Evolutionary conservation across 768 basidiomycete genomes (phyloP).

Genomic region (Scleroderma citrinum): DNA sequence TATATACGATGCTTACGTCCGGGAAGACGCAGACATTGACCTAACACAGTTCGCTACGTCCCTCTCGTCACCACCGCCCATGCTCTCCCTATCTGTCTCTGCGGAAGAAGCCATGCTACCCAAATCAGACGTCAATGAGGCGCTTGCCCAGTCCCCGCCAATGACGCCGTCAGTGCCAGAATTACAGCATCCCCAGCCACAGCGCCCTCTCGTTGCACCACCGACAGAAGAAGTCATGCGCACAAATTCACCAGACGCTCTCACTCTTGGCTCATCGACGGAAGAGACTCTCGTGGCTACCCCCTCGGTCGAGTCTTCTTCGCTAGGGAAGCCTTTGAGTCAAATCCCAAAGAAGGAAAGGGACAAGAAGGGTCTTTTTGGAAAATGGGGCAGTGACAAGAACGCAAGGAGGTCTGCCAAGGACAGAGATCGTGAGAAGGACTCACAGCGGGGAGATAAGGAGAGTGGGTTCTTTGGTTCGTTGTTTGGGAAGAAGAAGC

Average conservation of each 20-base stretch:
- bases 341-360: slow-evolving; percentile 54
- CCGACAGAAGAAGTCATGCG: slow-evolving; percentile 38
- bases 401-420: slow-evolving; percentile 50
- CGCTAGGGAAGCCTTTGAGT: slow-evolving; percentile 15
- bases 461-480: slow-evolving; percentile 89
- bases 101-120: slow-evolving; percentile 8
- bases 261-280: slow-evolving; percentile 20
- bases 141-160: slow-evolving; percentile 22
- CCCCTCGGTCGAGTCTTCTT: slow-evolving; percentile 18
- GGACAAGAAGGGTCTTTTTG: slow-evolving; percentile 65
- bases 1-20: slow-evolving; percentile 80
- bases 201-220: slow-evolving; percentile 36
- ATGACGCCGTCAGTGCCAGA: slow-evolving; percentile 32
- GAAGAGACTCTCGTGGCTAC: slow-evolving; percentile 22
- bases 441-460: slow-evolving; percentile 39
- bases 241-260: slow-evolving; percentile 52
- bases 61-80: slow-evolving; percentile 16
- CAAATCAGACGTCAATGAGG: slow-evolving; percentile 4
- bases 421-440: slow-evolving; percentile 43
- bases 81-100: slow-evolving; percentile 20
- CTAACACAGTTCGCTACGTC: slow-evolving; percentile 14
- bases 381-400: slow-evolving; percentile 64
- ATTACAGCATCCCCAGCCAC: slow-evolving; percentile 65
- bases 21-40: slow-evolving; percentile 47
- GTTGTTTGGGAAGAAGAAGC: slow-evolving; percentile 85